Evolutionary conservation across 495 filamentous ascomycete species (phyloP).

Genomic region (Xylaria curta): DNA sequence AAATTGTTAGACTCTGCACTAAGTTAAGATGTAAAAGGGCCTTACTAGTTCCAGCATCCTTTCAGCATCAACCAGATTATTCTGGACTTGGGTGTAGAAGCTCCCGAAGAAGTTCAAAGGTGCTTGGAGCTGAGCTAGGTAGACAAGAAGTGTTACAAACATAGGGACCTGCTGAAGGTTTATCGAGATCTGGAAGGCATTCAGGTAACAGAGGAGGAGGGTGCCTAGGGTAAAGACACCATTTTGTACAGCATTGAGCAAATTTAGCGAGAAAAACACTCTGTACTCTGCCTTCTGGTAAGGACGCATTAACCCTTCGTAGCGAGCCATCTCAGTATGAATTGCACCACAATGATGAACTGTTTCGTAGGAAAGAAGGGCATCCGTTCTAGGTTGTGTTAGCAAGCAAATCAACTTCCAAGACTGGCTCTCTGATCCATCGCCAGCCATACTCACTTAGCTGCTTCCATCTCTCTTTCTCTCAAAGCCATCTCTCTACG

Average conservation of each 20-base stretch:
- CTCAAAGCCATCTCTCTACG: constrained; percentile 75
- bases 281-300: constrained; percentile 5
- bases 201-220: background rate
- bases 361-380: constrained; percentile 74
- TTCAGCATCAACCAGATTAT: constrained; percentile 83
- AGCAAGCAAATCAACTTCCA: constrained; percentile 85
- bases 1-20: too few species aligned
- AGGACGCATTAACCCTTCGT: background rate
- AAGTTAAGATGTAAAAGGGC: too few species aligned
- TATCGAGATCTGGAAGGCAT: background rate
- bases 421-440: too few species aligned
- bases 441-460: constrained; percentile 71
- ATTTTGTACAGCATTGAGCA: background rate
- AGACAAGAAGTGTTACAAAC: constrained; percentile 61
- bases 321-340: constrained; percentile 70
- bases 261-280: background rate
- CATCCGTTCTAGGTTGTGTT: constrained; percentile 72
- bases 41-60: constrained; percentile 80
- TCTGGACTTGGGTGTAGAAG: constrained; percentile 84
- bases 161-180: background rate
- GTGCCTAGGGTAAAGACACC: background rate
- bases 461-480: constrained; percentile 41
- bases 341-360: constrained; percentile 75
- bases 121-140: constrained; percentile 79
- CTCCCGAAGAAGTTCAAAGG: constrained; percentile 88